Evolutionary conservation across 345 rosid species (phyloP), one percentile per base, ranked within the genome.

Genomic region (Luvunga scandens): DNA sequence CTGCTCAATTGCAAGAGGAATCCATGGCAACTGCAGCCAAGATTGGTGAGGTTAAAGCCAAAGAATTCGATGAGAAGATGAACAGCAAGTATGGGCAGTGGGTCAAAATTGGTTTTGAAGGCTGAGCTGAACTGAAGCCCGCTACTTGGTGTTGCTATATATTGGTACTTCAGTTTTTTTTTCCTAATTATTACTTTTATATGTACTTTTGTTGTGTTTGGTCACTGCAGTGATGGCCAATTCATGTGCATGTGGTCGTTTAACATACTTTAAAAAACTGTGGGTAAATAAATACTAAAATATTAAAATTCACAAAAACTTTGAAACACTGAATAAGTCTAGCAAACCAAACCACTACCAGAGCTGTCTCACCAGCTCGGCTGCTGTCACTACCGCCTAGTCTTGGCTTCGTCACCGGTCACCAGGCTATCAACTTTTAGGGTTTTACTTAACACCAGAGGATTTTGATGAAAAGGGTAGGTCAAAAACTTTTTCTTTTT

Each of bases 91-190:
- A 88, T 25, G 85, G 86, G 18, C 80, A 80, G 82, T 87, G 90
- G 89, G 81, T 78, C 6, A 84, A 88, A 84, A 91, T 84, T 66
- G 90, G 87, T 80, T 86, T 84, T 81, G 88, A 85, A 34, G 89
- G 91, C 77, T 90, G 71, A 85, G 30, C 5, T 30, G 14, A 42
- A 42, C 48, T 34, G 38, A 6, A 6, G 38, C 7, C 38, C 33
- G 5, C n/a, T 34, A 45, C 2, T 22, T 53, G 31, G 48, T 9
- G 31, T n/a, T 62, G 66, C 28, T 62, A 62, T 34, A 21, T 4
- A 50, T 50, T 50, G 6, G 53, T 38, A 16, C 4, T 9, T 8
- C 2, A 10, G n/a, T 67, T 13, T 10, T 22, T 39, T 36, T 1
- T 28, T 27, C 25, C 14, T 7, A 16, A 25, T 62, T 25, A 10